Percentiles rank a stretch among this genome's conserved stretches.
Evolutionary conservation across 768 basidiomycete genomes (phyloP).

Genomic region (Porphyrellus cyaneotinctus): DNA sequence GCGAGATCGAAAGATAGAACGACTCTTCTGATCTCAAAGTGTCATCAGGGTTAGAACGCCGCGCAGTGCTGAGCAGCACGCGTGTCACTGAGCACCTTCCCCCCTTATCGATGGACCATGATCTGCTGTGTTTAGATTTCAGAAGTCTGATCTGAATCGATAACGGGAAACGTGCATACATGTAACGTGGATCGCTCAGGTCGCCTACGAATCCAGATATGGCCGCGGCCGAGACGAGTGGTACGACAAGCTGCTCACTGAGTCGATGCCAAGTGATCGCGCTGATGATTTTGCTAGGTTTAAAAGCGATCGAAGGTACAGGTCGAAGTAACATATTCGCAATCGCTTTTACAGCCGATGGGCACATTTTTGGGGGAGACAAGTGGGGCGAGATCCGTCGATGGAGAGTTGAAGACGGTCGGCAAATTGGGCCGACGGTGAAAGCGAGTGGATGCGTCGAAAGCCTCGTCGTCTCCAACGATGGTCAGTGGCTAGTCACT

Average conservation of each 20-base stretch:
- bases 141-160: too few species aligned
- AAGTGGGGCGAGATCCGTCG: background rate
- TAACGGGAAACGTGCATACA: too few species aligned
- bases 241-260: background rate
- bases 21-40: too few species aligned
- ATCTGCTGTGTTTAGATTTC: too few species aligned
- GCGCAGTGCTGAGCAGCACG: too few species aligned
- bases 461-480: background rate
- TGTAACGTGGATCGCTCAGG: too few species aligned
- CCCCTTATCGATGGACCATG: too few species aligned
- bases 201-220: too few species aligned
- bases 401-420: background rate
- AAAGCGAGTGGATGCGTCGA: background rate
- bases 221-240: background rate
- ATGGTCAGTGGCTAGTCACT: background rate
- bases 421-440: background rate
- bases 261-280: background rate
- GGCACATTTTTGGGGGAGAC: background rate
- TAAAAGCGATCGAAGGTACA: background rate
- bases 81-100: too few species aligned
- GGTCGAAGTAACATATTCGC: background rate
- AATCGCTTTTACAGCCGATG: background rate
- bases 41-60: too few species aligned
- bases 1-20: too few species aligned
- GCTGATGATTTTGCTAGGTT: background rate